Percentiles rank a stretch among this genome's conserved stretches.
Conservation (phyloP, 306 rosid genomes). For the Cucurbita moschata region DNA sequence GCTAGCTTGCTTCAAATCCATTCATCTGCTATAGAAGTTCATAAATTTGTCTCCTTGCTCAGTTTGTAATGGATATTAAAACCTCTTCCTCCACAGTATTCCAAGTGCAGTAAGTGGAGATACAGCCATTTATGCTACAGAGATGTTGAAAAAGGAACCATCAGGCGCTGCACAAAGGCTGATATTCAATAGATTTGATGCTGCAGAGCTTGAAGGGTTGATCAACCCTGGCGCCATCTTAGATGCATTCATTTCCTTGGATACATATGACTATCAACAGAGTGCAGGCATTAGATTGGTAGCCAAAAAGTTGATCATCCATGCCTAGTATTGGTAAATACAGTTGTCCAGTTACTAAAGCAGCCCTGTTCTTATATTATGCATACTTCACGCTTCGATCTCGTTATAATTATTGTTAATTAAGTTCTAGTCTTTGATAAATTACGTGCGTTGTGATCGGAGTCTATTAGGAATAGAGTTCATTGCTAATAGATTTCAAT, state of each 20-base stretch:
- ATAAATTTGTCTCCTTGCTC: not conserved
- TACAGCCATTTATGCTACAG: constrained; percentile 48
- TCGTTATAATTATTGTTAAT: too few species aligned
- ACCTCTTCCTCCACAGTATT: constrained; percentile 36
- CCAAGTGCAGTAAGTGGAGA: constrained; percentile 40
- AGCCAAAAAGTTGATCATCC: constrained; percentile 64
- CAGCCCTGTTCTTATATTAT: not conserved
- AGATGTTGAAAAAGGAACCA: constrained; percentile 67
- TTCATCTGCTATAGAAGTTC: not conserved
- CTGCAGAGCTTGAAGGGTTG: constrained; percentile 51
- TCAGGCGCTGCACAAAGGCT: constrained; percentile 45
- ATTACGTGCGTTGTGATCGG: too few species aligned
- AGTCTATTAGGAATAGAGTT: too few species aligned
- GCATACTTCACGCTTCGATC: not conserved
- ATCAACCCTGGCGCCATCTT: constrained; percentile 47
- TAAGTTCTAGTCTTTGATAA: too few species aligned
- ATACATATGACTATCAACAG: constrained; percentile 67
- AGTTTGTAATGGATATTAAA: not conserved
- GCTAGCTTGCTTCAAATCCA: not conserved
- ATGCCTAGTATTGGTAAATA: constrained; percentile 18
- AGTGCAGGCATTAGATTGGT: constrained; percentile 77
- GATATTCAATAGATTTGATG: constrained; percentile 54
- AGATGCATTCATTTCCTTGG: constrained; percentile 76
- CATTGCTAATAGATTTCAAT: too few species aligned
- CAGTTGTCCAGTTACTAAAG: not conserved